Base-by-base conservation (phyloP, 2,329 filamentous ascomycete genomes). In the Nothomitra cinnamomea region DNA sequence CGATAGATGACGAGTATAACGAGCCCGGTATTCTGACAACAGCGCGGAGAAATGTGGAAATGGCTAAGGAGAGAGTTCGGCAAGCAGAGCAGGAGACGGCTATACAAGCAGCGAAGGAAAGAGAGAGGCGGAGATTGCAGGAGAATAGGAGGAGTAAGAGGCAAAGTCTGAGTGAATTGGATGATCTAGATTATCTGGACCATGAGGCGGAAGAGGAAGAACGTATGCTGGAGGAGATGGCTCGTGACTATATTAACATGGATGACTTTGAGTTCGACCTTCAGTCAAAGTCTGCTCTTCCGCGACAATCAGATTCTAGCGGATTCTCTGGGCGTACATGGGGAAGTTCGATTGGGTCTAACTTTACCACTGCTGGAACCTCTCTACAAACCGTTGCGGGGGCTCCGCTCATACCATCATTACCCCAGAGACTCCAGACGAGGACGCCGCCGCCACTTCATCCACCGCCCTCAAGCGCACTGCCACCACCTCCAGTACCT, bases 241-340 rank as follows among this genome's bases (percentile, higher is more conserved):
- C 86, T 0, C 80, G 78, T 58, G 87, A 85, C 53, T 90, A 88
- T 65, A 78, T 36, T 21, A 41, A 82, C 53, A 80, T 92, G 62
- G 86, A 90, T 54, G 84, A 89, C 54, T 94, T 94, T 62, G 77
- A 86, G 55, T 85, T 89, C 62, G 82, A 80, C 53, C 68, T 82
- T 35, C 76, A 80, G 60, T 76, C 76, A 4, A 86, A 83, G 60
- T 82, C 79, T 15, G 75, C 80, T 24, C 66, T 86, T 21, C 83
- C 85, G 35, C 78, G 87, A 55, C 83, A 90, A 62, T 92, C 87
- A 2, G 84, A 87, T 63, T 90, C 86, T 1, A 94, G 85, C 69
- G 80, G 79, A 13, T 76, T 83, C 59, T 88, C 85, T n/a, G 77
- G 78, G 53, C 79, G 79, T 57, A 87, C 86, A 12, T 90, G 85